phyloP scores from a whole-genome alignment of 1,284 basidiomycete genomes.

The Ceratobasidium sp. region DNA sequence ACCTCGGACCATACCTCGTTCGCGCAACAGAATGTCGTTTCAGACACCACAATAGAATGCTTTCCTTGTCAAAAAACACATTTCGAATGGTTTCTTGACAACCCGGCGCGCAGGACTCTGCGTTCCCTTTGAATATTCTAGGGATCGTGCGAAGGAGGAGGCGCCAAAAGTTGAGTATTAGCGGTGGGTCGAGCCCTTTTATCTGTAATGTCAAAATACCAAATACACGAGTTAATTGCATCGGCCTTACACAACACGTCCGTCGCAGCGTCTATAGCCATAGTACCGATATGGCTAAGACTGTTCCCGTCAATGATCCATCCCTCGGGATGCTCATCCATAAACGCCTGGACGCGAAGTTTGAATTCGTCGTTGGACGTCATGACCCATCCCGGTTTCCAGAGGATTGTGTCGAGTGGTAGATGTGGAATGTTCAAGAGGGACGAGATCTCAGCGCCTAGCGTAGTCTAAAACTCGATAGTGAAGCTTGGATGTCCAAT shows the following conservation, averaged over 20 bases:
- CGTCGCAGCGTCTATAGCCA: slow-evolving; percentile 13
- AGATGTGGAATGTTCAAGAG: slow-evolving; percentile 7
- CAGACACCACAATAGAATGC: slow-evolving; percentile 6
- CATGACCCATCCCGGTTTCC: slow-evolving; percentile 34
- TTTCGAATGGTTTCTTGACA: slow-evolving; percentile 7
- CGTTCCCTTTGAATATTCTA: not conserved
- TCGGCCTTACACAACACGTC: slow-evolving; percentile 28
- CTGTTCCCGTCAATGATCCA: slow-evolving; percentile 31
- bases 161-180: slow-evolving; percentile 35
- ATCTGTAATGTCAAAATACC: not conserved
- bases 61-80: slow-evolving; percentile 9
- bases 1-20: slow-evolving; percentile 3
- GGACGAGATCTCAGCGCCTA: not conserved
- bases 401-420: slow-evolving; percentile 17
- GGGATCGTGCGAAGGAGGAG: slow-evolving; percentile 13
- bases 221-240: not conserved
- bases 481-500: not conserved
- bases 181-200: slow-evolving; percentile 35
- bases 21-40: slow-evolving; percentile 1
- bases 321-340: slow-evolving; percentile 18
- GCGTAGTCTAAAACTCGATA: not conserved
- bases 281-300: slow-evolving; percentile 19
- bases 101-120: slow-evolving; percentile 16
- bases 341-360: not conserved
- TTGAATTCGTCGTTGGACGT: slow-evolving; percentile 28